phyloP scores from a whole-genome alignment of 345 rosid genomes.

The Populus tremula region DNA sequence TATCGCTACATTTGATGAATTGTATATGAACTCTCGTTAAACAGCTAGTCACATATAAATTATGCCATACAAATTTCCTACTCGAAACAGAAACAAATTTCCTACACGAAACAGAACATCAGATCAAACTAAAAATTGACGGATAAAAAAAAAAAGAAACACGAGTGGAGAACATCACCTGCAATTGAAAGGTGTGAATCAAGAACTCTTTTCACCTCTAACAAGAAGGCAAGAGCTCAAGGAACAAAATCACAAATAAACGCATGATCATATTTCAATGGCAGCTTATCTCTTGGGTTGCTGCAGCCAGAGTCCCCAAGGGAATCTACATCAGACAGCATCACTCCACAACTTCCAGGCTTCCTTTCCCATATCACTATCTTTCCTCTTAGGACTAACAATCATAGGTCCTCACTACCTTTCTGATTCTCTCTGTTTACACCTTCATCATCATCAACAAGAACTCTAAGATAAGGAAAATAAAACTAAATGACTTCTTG shows the following conservation, averaged over 20 bases:
- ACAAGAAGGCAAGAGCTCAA: constrained; percentile 87
- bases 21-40: neutral
- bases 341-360: constrained; percentile 73
- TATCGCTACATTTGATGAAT: neutral
- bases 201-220: constrained; percentile 86
- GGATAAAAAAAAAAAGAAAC: neutral
- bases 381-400: constrained; percentile 38
- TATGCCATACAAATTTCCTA: neutral
- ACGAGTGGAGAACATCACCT: constrained; percentile 42
- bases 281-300: constrained; percentile 77
- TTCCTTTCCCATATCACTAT: constrained; percentile 63
- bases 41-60: neutral
- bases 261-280: constrained; percentile 92
- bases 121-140: neutral
- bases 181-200: constrained; percentile 84
- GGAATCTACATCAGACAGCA: constrained; percentile 67
- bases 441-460: constrained; percentile 5
- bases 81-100: neutral
- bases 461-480: neutral
- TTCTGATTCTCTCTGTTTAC: constrained; percentile 26
- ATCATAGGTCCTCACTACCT: constrained; percentile 24
- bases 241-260: constrained; percentile 92
- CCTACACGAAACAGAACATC: neutral
- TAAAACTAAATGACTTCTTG: too few species aligned
- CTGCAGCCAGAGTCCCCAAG: constrained; percentile 92